Base-by-base conservation (phyloP, 2,329 filamentous ascomycete species). In the Colletotrichum noveboracense region DNA sequence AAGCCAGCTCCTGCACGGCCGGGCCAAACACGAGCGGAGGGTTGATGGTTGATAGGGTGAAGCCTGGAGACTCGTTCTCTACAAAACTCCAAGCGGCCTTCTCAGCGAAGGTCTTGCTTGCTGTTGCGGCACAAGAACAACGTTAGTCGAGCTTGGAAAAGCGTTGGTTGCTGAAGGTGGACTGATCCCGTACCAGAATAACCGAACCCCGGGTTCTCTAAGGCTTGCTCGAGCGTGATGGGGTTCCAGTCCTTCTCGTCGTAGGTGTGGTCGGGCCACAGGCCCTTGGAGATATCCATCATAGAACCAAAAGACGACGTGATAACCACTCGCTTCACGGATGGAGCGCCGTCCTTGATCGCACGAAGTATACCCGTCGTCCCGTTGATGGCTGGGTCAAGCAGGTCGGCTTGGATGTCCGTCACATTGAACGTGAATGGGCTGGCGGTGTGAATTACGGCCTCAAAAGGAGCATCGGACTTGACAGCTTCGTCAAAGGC, bases 401-500 rank as follows among this genome's bases (percentile, higher is more conserved):
- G 83, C 21, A 93, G 85, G 69, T 91, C 90, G 61, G 82, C 87
- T 75, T 87, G 81, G 7, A 88, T 83, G 77, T 91, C 88, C 43
- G 82, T 85, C 77, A 85, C 87, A 3, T 88, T 86, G 83, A 87
- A 91, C 78, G 90, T 89, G 80, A 92, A 89, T 1, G 91, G 91
- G 64, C 89, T 91, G 1, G 91, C 91, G 2, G 90, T 91, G 84
- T 93, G 90, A 62, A 92, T 83, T 38, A 92, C 89, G 66, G 88
- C 88, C 66, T 90, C 87, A 66, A 92, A 82, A 5, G 30, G 16
- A 28, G 21, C 3, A 24, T 18, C 36, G 10, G 8, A n/a, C 81
- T 86, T 82, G 72, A 89, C 86, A 2, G 89, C 91, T 79, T 92
- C 87, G 79, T 94, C 92, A 81, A 98, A 98, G 71, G 95, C 95